phyloP scores from a whole-genome alignment of 2,329 filamentous ascomycete genomes.

The Corynespora cassiicola region DNA sequence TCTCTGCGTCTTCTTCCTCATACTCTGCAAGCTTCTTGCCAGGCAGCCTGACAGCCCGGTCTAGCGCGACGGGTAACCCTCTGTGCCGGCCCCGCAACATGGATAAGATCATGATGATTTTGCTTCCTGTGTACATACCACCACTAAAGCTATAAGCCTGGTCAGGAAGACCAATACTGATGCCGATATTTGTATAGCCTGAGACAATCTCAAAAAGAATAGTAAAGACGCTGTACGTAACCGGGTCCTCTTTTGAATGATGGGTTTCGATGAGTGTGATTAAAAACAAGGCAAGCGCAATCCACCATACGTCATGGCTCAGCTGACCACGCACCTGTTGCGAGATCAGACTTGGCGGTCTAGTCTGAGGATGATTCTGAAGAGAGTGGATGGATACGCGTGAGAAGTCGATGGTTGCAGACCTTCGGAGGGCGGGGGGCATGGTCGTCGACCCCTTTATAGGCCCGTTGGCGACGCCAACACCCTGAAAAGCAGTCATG shows the following conservation, averaged over 20 bases:
- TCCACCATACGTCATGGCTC: conserved; percentile 30
- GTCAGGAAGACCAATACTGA: conserved; percentile 26
- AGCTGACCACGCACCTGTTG: conserved; percentile 30
- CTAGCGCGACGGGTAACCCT: conserved; percentile 25
- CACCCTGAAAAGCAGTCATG: conserved; percentile 28
- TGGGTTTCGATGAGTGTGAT: conserved; percentile 29
- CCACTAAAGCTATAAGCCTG: conserved; percentile 28
- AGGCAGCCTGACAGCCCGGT: conserved; percentile 26
- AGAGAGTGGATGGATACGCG: conserved; percentile 26
- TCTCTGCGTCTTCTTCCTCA: conserved; percentile 28
- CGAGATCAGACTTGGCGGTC: conserved; percentile 23
- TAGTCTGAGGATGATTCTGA: conserved; percentile 15
- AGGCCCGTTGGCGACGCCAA: conserved; percentile 20
- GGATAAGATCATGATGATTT: conserved; percentile 25
- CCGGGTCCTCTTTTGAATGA: conserved; percentile 25
- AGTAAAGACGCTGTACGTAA: conserved; percentile 26
- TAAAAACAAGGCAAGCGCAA: conserved; percentile 26
- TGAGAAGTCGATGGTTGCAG: conserved; percentile 23
- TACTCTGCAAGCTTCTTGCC: conserved; percentile 23
- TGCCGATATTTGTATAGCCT: conserved; percentile 28
- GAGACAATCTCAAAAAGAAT: conserved; percentile 29
- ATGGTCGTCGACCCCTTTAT: conserved; percentile 10
- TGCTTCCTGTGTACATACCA: conserved; percentile 26
- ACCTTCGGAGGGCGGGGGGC: conserved; percentile 13
- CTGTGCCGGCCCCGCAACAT: conserved; percentile 27